A percentile compares a stretch with the other conserved stretches of the same genome.
These are phyloP conservation scores for Pichia exigua DNA, from an alignment of 805 yeast species.

Conservation along the genomic window DNA sequence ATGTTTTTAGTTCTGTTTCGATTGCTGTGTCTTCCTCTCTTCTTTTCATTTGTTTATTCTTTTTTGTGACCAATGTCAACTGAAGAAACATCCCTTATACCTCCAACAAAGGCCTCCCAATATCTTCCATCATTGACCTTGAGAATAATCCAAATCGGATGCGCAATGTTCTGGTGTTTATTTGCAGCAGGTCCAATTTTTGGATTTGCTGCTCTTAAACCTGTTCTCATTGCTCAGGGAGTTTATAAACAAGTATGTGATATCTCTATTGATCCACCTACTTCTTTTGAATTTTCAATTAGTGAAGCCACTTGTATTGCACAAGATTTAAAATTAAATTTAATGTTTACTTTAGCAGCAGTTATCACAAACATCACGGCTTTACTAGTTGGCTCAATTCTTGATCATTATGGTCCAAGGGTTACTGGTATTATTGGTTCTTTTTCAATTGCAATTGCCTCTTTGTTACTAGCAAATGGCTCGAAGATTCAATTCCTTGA, in stretches of 20 bases:
- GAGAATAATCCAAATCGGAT: slow-evolving; percentile 47
- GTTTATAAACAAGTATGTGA: slow-evolving; percentile 62
- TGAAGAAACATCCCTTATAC: slow-evolving; percentile 22
- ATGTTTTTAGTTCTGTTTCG: background rate
- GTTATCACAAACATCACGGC: slow-evolving; percentile 81
- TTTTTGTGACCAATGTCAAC: slow-evolving; percentile 5
- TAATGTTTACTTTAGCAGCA: slow-evolving; percentile 80
- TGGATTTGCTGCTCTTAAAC: slow-evolving; percentile 93
- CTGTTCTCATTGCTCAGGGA: slow-evolving; percentile 68
- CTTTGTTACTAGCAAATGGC: slow-evolving; percentile 28
- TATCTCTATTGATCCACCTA: background rate
- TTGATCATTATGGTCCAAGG: slow-evolving; percentile 77
- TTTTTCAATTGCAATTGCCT: slow-evolving; percentile 46
- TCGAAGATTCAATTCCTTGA: slow-evolving; percentile 34
- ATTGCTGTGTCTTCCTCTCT: background rate
- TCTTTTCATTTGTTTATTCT: background rate
- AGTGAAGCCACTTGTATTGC: slow-evolving; percentile 40
- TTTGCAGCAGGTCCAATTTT: slow-evolving; percentile 90
- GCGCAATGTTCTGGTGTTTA: slow-evolving; percentile 83
- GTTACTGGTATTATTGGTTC: slow-evolving; percentile 73
- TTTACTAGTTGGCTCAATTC: slow-evolving; percentile 68
- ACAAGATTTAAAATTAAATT: slow-evolving; percentile 79
- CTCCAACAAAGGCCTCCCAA: slow-evolving; percentile 3
- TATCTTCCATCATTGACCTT: slow-evolving; percentile 20
- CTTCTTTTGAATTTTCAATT: background rate